Conservation (phyloP, 1,284 basidiomycete species). For the Prillingera fragicola region DNA sequence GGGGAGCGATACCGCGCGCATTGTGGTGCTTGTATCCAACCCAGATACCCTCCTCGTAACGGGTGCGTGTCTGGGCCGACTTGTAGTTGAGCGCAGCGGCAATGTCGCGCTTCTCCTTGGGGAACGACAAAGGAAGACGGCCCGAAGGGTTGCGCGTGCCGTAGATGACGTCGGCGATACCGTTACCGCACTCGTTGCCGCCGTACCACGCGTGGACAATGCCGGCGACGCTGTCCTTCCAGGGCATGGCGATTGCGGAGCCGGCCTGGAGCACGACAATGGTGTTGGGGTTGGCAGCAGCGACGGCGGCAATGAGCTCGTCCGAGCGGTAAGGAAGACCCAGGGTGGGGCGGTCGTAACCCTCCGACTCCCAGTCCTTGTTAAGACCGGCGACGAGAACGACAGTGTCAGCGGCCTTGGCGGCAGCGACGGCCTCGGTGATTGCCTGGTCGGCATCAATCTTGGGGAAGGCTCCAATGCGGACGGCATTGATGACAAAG, state of each 20-base stretch:
- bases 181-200: conserved; percentile 69
- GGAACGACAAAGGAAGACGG: conserved; percentile 67
- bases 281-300: conserved; percentile 59
- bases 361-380: conserved; percentile 44
- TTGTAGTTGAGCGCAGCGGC: conserved; percentile 62
- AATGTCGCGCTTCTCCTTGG: conserved; percentile 57
- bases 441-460: conserved; percentile 56
- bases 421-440: conserved; percentile 54
- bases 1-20: conserved; percentile 54
- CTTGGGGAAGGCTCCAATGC: conserved; percentile 59
- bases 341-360: conserved; percentile 26
- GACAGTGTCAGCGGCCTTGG: conserved; percentile 56
- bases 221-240: conserved; percentile 59
- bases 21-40: conserved; percentile 70
- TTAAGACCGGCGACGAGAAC: conserved; percentile 59
- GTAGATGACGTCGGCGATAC: conserved; percentile 68
- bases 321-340: conserved; percentile 53
- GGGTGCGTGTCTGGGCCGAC: conserved; percentile 57
- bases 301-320: conserved; percentile 60
- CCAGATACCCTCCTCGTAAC: conserved; percentile 42
- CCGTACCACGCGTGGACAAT: conserved; percentile 70
- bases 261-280: conserved; percentile 69
- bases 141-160: conserved; percentile 69
- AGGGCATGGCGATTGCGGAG: conserved; percentile 63
- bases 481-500: conserved; percentile 24